Evolutionary conservation across 495 filamentous ascomycete genomes (phyloP).

Genomic region (Neurospora sp.): DNA sequence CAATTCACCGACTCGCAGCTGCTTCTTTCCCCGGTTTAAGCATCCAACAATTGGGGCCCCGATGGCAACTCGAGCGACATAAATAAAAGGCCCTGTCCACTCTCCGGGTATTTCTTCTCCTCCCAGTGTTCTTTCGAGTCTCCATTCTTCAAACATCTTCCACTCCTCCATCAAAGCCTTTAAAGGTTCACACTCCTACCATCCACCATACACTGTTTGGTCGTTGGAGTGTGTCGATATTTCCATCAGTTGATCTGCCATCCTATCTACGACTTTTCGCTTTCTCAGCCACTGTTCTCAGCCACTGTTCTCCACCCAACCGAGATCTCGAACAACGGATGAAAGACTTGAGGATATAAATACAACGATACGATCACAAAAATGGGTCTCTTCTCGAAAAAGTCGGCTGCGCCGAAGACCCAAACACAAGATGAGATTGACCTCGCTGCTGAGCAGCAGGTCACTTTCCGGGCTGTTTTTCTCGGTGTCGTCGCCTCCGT

Average conservation of each 20-base stretch:
- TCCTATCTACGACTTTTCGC: neutral
- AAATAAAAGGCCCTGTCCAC: neutral
- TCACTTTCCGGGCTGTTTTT: slow-evolving; percentile 30
- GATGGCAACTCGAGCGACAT: neutral
- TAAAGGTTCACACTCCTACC: neutral
- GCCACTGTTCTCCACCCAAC: neutral
- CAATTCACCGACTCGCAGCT: neutral
- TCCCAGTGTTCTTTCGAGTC: neutral
- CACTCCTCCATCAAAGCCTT: neutral
- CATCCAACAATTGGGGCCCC: neutral
- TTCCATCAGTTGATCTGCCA: neutral
- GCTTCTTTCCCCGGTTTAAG: neutral
- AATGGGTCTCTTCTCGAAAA: neutral
- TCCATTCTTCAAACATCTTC: neutral
- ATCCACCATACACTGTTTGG: neutral
- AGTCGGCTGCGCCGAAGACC: neutral
- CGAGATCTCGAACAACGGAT: neutral
- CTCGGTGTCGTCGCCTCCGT: slow-evolving; percentile 47
- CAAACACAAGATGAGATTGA: neutral
- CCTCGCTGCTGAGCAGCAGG: slow-evolving; percentile 13
- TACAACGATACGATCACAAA: neutral
- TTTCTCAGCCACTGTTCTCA: no score
- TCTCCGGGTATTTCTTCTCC: neutral
- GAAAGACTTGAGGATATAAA: neutral
- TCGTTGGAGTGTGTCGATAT: neutral